Evolutionary conservation across 2,329 filamentous ascomycete genomes (phyloP).

Genomic region (Paracamarosporium sp.): DNA sequence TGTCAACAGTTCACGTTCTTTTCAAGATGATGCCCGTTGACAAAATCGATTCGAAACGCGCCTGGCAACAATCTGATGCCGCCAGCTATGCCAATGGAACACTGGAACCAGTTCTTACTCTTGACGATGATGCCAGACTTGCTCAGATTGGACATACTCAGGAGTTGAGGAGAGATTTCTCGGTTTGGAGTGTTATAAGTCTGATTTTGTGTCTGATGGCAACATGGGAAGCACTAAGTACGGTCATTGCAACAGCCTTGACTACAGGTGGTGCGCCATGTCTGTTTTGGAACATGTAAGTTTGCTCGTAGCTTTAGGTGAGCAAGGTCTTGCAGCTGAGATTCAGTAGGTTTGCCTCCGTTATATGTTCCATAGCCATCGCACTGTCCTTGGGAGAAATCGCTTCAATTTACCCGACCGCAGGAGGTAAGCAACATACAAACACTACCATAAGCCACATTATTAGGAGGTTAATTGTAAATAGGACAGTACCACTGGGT

Average conservation of each 20-base stretch:
- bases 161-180: slow-evolving; percentile 47
- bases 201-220: slow-evolving; percentile 59
- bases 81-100: background rate
- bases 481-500: slow-evolving; percentile 38
- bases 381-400: slow-evolving; percentile 74
- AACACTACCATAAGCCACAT: too few species aligned
- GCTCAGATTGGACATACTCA: slow-evolving; percentile 30
- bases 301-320: background rate
- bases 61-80: background rate
- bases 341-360: slow-evolving; percentile 48
- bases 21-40: background rate
- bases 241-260: slow-evolving; percentile 54
- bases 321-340: background rate
- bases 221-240: slow-evolving; percentile 59
- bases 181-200: slow-evolving; percentile 53
- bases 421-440: slow-evolving; percentile 50
- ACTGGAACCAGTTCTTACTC: background rate
- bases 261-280: slow-evolving; percentile 56
- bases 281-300: slow-evolving; percentile 55
- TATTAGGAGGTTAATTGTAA: slow-evolving; percentile 50
- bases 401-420: slow-evolving; percentile 75
- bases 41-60: background rate
- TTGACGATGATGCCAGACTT: slow-evolving; percentile 21
- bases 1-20: too few species aligned
- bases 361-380: slow-evolving; percentile 66